Base-by-base conservation (phyloP, 495 filamentous ascomycete species). In the Staphylotrichum tortipilum region DNA sequence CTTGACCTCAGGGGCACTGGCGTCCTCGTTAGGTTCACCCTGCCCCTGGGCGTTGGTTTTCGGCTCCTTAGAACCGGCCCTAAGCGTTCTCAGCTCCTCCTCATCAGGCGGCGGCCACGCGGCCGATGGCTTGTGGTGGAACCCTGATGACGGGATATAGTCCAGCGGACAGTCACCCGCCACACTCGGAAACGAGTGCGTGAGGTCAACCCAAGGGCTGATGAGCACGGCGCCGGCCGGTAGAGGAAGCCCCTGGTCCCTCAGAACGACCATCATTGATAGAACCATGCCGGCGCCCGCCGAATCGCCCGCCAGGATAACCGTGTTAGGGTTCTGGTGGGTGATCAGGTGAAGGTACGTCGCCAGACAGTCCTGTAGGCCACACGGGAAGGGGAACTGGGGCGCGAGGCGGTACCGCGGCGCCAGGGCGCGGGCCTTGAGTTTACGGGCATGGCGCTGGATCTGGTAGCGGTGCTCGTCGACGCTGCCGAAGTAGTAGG, bases 401-500 rank as follows among this genome's bases (percentile, higher is more conserved):
- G 91, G 91, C 3, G 91, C 82, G 30, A 97, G 76, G 23, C 91
- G 80, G 67, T 96, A 97, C 53, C 83, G 69, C 24, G 90, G 91
- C 30, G 91, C 88, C 68, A 96, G 78, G 14, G 94, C 85, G 40
- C 87, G 77, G 22, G 88, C 91, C 61, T 89, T 88, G 46, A 97
- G 69, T 69, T 96, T 96, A 48, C 92, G 78, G 45, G 91, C 91
- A 78, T 96, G 88, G 34, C 91, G 76, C 68, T 97, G 91, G 73
- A 97, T 80, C 72, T 95, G 90, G 67, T 95, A 95, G 18, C 91
- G 82, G 72, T 97, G 91, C 61, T 91, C 89, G 60, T 96, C 89
- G 19, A 95, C 80, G 58, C 87, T 94, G 1, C 91, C 91, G 59
- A 97, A 97, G 60, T 67, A 76, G 44, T 78, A 80, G 34, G 68